phyloP scores from a whole-genome alignment of 441 rosid species.

The Codiaeum variegatum region DNA sequence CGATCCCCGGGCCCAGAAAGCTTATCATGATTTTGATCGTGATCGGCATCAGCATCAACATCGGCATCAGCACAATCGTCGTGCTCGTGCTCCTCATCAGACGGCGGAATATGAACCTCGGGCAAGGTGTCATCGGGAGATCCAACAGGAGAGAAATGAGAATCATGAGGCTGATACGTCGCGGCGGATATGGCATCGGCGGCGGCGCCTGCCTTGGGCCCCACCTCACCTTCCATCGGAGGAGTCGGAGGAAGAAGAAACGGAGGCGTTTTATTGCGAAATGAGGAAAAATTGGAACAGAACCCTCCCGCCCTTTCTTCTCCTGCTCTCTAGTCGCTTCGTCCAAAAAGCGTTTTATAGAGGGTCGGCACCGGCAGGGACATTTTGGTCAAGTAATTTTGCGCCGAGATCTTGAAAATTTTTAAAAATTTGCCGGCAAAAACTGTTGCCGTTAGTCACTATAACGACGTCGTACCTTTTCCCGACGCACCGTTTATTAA shows the following conservation, averaged over 20 bases:
- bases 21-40: slow-evolving; percentile 12
- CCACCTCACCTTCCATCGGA: slow-evolving; percentile 47
- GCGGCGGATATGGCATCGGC: slow-evolving; percentile 9
- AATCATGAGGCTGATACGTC: slow-evolving; percentile 22
- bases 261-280: slow-evolving; percentile 17
- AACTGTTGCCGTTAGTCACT: background rate
- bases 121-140: slow-evolving; percentile 35
- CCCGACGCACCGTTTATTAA: background rate
- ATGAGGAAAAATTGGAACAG: slow-evolving; percentile 18
- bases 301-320: slow-evolving; percentile 42
- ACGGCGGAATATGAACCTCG: slow-evolving; percentile 35
- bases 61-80: slow-evolving; percentile 19
- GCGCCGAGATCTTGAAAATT: background rate
- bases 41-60: background rate
- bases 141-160: slow-evolving; percentile 39
- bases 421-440: background rate
- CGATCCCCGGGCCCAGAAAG: slow-evolving; percentile 27
- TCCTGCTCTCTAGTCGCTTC: slow-evolving; percentile 17
- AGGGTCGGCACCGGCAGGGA: background rate
- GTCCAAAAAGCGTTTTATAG: slow-evolving; percentile 4
- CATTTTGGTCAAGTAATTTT: slow-evolving; percentile 8
- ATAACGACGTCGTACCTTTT: background rate
- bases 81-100: slow-evolving; percentile 40
- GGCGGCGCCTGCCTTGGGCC: slow-evolving; percentile 21
- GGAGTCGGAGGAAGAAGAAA: slow-evolving; percentile 36